Evolutionary conservation across 2,329 filamentous ascomycete genomes (phyloP), one percentile per base, ranked within the genome.

Genomic region (Colletotrichum acutatum): DNA sequence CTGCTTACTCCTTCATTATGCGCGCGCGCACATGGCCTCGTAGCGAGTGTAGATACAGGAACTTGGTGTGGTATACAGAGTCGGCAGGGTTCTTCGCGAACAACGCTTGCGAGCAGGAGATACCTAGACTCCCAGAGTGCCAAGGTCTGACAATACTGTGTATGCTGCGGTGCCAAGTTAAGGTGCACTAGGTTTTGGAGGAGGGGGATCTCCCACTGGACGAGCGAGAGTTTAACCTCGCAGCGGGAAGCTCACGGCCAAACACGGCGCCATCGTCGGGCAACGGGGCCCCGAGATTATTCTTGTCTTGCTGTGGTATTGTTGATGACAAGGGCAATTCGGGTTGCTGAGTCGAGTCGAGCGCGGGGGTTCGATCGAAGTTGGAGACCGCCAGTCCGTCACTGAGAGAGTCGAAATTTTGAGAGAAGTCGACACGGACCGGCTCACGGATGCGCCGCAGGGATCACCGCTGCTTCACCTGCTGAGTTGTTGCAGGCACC

Each of bases 191-290:
- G 16, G 16, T 46, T 14, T 46, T 28, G 42, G 42, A 22, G 37
- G 37, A 42, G 66, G 68, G 69, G 57, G 66, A 72, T 69, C 66
- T 64, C 16, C 69, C 59, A 59, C 16, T 54, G 66, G 62, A 69
- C 22, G 66, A 24, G 19, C 54, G 32, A 72, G 54, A 65, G 66
- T 72, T 70, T 70, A 66, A 54, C 60, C 66, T 70, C 60, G 60
- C 70, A 70, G 66, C 60, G 66, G 60, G 70, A 70, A 30, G 66
- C 53, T 54, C 70, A 54, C 54, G 46, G 68, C 63, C 66, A 56
- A 28, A 19, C 16, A 66, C 63, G 54, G 56, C 68, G 42, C 34
- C 63, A 56, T 56, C 63, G 46, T 28, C 62, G 7, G 63, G 63
- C 34, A 49, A 61, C n/a, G 68, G 56, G 62, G 57, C 16, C 46